A percentile compares a stretch with the other conserved stretches of the same genome.
Evolutionary conservation across 176 grass and related monocot species (phyloP).

Genomic region (Lolium multiflorum): DNA sequence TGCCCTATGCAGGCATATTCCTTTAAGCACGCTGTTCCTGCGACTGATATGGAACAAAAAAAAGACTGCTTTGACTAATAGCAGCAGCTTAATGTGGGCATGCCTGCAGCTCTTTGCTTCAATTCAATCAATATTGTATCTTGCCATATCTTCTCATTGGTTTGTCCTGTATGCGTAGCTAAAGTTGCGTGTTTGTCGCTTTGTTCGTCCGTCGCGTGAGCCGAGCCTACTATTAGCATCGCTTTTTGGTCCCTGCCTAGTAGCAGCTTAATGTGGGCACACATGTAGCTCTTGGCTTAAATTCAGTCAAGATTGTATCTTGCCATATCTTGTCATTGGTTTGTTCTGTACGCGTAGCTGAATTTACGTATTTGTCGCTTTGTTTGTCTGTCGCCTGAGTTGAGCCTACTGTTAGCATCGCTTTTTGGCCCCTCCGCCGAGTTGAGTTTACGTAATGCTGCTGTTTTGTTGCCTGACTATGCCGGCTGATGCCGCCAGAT

Average conservation of each 20-base stretch:
- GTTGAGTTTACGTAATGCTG: not conserved
- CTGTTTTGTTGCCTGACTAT: slow-evolving; percentile 3
- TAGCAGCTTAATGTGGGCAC: not conserved
- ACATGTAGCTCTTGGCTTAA: not conserved
- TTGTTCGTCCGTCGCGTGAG: not conserved
- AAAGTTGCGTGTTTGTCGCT: not conserved
- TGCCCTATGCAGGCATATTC: not conserved
- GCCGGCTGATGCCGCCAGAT: slow-evolving; percentile 3
- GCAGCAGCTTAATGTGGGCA: not conserved
- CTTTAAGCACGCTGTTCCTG: not conserved
- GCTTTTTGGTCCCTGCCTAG: not conserved
- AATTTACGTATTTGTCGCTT: not conserved
- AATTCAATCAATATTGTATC: not conserved
- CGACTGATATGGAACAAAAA: not conserved
- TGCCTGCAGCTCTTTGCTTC: not conserved
- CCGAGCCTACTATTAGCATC: not conserved
- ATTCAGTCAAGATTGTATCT: not conserved
- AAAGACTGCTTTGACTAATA: not conserved
- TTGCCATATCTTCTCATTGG: not conserved
- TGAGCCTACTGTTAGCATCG: not conserved
- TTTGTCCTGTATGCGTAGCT: not conserved
- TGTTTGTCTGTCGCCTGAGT: not conserved
- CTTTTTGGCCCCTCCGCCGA: not conserved
- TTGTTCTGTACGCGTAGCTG: not conserved
- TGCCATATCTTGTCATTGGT: not conserved